Percentiles rank a stretch among this genome's conserved stretches.
These are phyloP conservation scores for Luvunga scandens DNA, from an alignment of 345 rosid genomes.

Conservation along the genomic window DNA sequence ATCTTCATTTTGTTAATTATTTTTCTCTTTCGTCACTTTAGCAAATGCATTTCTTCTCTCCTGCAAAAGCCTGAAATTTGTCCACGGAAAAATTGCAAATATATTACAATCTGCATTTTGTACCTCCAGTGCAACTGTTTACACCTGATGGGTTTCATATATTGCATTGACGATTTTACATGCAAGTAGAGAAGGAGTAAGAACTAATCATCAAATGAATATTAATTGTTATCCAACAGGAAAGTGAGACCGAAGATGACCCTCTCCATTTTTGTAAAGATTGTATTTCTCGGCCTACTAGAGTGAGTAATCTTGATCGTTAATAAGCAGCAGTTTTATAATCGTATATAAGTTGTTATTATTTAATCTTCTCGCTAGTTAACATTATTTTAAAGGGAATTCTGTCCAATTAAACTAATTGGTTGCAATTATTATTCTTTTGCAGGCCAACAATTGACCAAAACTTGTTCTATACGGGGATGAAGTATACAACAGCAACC, in stretches of 20 bases:
- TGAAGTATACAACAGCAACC: conserved; percentile 86
- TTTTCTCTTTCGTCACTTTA: neutral
- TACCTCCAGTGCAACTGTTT: too few relatives aligned
- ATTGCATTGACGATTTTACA: neutral
- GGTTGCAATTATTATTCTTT: neutral
- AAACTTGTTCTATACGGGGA: conserved; percentile 68
- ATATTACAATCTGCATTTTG: too few relatives aligned
- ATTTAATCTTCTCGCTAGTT: neutral
- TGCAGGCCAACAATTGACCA: conserved; percentile 67
- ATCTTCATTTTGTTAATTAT: too few relatives aligned
- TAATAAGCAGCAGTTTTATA: neutral
- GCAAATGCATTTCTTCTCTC: neutral
- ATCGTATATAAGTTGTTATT: neutral
- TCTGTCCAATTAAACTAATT: too few relatives aligned
- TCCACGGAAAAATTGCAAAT: too few relatives aligned
- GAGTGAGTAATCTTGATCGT: conserved; percentile 47
- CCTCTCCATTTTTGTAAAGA: conserved; percentile 52
- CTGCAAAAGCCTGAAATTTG: too few relatives aligned
- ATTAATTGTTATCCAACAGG: conserved; percentile 32
- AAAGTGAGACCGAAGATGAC: conserved; percentile 85
- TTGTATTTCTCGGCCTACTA: conserved; percentile 58
- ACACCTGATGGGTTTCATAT: neutral
- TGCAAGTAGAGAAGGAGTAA: neutral
- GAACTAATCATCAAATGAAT: neutral
- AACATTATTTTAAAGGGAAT: conserved; percentile 24